phyloP scores from a whole-genome alignment of 2,329 filamentous ascomycete genomes.

The Fusarium sulawesiense region DNA sequence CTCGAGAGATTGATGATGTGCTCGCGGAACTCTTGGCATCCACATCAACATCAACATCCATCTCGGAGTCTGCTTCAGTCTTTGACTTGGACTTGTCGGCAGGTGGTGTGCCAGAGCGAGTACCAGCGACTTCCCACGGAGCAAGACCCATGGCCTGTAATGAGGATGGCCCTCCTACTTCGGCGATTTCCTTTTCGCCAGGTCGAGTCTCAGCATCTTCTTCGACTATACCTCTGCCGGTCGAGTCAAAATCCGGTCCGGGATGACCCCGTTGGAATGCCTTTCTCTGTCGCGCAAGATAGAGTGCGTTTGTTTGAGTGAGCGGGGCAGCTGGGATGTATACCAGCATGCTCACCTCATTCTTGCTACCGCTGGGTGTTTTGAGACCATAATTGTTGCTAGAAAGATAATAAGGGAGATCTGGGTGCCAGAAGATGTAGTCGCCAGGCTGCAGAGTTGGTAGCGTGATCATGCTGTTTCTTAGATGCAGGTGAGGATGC shows the following conservation, averaged over 20 bases:
- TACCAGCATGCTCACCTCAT: slow-evolving; percentile 61
- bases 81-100: slow-evolving; percentile 37
- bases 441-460: slow-evolving; percentile 66
- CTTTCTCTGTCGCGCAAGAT: slow-evolving; percentile 67
- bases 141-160: slow-evolving; percentile 69
- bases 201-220: slow-evolving; percentile 63
- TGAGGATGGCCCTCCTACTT: slow-evolving; percentile 61
- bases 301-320: slow-evolving; percentile 68
- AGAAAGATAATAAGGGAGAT: slow-evolving; percentile 67
- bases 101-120: slow-evolving; percentile 46
- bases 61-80: slow-evolving; percentile 47
- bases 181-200: slow-evolving; percentile 63
- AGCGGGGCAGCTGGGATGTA: slow-evolving; percentile 67
- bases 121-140: slow-evolving; percentile 59
- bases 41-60: slow-evolving; percentile 37
- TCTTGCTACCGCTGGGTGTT: slow-evolving; percentile 43
- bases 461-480: slow-evolving; percentile 65
- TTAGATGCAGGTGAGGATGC: slow-evolving; percentile 67
- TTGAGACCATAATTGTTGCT: slow-evolving; percentile 51
- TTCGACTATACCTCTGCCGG: slow-evolving; percentile 59
- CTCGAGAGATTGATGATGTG: slow-evolving; percentile 49
- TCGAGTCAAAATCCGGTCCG: slow-evolving; percentile 67
- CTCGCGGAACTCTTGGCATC: slow-evolving; percentile 45
- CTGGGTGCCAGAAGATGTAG: slow-evolving; percentile 70
- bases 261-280: slow-evolving; percentile 66